Percentiles rank a stretch among this genome's conserved stretches.
Conservation (phyloP, 1,284 basidiomycete genomes). For the Entoloma clypeatum region DNA sequence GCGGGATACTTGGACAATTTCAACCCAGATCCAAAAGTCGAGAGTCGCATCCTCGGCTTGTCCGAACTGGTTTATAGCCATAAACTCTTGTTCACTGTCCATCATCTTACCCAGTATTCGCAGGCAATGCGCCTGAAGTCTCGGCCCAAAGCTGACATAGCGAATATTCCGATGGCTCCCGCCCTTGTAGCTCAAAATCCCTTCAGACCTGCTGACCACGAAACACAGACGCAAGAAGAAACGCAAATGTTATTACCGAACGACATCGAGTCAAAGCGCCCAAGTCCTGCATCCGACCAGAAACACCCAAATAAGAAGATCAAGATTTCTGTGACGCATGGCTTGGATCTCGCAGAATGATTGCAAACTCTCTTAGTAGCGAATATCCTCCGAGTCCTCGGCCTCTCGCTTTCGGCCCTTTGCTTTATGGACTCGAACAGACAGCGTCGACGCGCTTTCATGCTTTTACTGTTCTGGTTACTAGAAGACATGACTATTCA, state of each 20-base stretch:
- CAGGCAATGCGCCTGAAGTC: conserved; percentile 24
- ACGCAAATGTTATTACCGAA: conserved; percentile 33
- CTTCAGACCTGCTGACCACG: conserved; percentile 15
- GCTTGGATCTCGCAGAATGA: conserved; percentile 58
- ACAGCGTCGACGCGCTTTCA: too few relatives aligned
- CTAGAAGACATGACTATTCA: background rate
- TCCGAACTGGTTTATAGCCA: conserved; percentile 46
- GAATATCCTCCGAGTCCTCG: too few relatives aligned
- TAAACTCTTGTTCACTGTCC: conserved; percentile 7
- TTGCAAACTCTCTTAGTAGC: background rate
- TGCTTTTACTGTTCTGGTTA: background rate
- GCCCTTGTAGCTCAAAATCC: conserved; percentile 1
- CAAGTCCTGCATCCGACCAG: conserved; percentile 18
- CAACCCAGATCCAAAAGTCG: conserved; percentile 52
- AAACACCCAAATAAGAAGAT: conserved; percentile 42
- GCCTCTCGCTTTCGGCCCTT: background rate
- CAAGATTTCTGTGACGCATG: conserved; percentile 52
- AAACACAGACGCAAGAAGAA: conserved; percentile 54
- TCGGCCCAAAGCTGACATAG: conserved; percentile 3
- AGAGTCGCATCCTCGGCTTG: conserved; percentile 56
- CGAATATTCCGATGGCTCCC: conserved; percentile 4
- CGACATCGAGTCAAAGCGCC: conserved; percentile 28
- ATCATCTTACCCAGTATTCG: conserved; percentile 12
- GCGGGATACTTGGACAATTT: conserved; percentile 64
- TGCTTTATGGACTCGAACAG: too few relatives aligned